Base-by-base conservation (phyloP, 495 filamentous ascomycete species). In the Niebla homalea region DNA sequence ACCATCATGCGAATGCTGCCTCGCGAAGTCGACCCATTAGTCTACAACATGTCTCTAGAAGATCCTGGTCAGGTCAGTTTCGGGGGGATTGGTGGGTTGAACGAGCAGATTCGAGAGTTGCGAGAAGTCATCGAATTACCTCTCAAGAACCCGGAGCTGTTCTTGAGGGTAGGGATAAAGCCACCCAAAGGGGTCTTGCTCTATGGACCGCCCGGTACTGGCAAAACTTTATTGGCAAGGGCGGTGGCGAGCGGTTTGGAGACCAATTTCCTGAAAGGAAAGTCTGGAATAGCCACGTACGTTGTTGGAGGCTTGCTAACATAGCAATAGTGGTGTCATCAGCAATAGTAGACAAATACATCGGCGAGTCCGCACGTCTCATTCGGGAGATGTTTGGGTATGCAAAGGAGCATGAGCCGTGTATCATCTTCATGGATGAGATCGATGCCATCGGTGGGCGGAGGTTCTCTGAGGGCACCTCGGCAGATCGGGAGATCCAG, bases 401-500 rank as follows among this genome's bases (percentile, higher is more conserved):
- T 63, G 93, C 93, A 51, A 96, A 96, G 67, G 93, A 99, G 67
- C 93, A 99, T 66, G 93, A 99, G 64, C 93, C 93, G 40, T 99
- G 93, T 67, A 97, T 99, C 63, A 99, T 99, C 68, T 99, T 99
- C 79, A 99, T 99, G 93, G 93, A 99, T 73, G 93, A 99, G 66
- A 99, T 99, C 65, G 93, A 99, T 62, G 93, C 93, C 59, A 99
- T 99, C 62, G 93, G 93, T 63, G 93, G 93, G 48, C 80, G 93
- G 59, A 78, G 93, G 56, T 99, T 99, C 62, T 93, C 85, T n/a
- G 93, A 99, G 65, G 93, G 93, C 57, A 99, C 93, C 50, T 94
- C 87, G 29, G 93, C 93, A 21, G 93, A 99, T 71, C 84, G 93
- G 57, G 93, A 99, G 67, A 99, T 99, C 57, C 93, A 99, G 71